A percentile compares a stretch with the other conserved stretches of the same genome.
Evolutionary conservation across 2,329 filamentous ascomycete genomes (phyloP).

Genomic region (Verticillium longisporum): DNA sequence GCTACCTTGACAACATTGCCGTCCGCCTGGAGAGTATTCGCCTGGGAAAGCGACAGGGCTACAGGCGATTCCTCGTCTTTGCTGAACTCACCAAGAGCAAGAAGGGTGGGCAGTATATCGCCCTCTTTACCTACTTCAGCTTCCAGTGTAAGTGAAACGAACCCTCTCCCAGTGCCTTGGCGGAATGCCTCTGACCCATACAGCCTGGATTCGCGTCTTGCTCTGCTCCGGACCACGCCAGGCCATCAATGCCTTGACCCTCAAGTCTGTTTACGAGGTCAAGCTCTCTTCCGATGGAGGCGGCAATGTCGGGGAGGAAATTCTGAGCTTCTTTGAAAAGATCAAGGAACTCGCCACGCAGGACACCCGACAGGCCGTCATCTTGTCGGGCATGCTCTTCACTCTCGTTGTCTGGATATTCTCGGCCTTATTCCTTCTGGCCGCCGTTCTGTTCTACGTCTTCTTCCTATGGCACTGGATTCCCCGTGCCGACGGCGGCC

Average conservation of each 20-base stretch:
- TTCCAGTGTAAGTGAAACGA: constrained; percentile 48
- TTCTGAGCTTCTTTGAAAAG: constrained; percentile 78
- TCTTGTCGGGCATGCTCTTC: constrained; percentile 87
- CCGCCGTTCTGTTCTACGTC: constrained; percentile 72
- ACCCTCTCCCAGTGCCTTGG: too few species aligned
- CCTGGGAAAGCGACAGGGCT: constrained; percentile 69
- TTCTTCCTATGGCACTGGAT: constrained; percentile 93
- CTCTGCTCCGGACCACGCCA: constrained; percentile 90
- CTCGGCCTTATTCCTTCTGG: constrained; percentile 65
- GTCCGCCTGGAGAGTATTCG: constrained; percentile 78
- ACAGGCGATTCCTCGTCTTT: constrained; percentile 87
- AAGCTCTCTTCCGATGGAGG: constrained; percentile 59
- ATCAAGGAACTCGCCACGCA: constrained; percentile 64
- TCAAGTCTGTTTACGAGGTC: constrained; percentile 75
- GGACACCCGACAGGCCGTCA: constrained; percentile 72
- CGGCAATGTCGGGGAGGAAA: constrained; percentile 22
- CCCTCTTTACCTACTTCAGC: constrained; percentile 83
- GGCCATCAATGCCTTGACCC: constrained; percentile 80
- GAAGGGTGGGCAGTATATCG: constrained; percentile 84
- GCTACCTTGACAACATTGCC: constrained; percentile 83
- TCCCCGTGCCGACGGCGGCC: constrained; percentile 69
- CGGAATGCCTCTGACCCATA: constrained; percentile 8
- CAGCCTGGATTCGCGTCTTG: constrained; percentile 81
- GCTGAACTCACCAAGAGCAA: constrained; percentile 84
- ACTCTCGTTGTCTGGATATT: constrained; percentile 87